Percentiles rank a stretch among this genome's conserved stretches.
phyloP scores from a whole-genome alignment of 1,284 basidiomycete species.

The Leccinum pachyderme region DNA sequence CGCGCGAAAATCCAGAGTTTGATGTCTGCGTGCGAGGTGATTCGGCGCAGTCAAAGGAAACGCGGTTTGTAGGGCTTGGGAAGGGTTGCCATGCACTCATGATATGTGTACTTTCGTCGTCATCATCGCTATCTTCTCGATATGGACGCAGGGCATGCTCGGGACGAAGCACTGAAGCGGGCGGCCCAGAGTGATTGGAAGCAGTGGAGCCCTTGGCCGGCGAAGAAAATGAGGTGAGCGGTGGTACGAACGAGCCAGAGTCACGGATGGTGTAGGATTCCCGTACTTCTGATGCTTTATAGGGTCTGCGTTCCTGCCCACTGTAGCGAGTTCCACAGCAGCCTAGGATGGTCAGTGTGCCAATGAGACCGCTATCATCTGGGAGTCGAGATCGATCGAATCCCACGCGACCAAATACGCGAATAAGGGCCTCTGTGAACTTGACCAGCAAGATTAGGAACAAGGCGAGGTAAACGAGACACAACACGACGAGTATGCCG shows the following conservation, averaged over 20 bases:
- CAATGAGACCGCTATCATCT: conserved; percentile 83
- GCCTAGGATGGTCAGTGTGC: conserved; percentile 72
- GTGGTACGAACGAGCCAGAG: conserved; percentile 46
- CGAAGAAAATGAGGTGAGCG: conserved; percentile 31
- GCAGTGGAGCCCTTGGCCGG: conserved; percentile 25
- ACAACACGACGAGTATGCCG: conserved; percentile 85
- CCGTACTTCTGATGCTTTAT: conserved; percentile 29
- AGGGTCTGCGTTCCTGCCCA: conserved; percentile 27
- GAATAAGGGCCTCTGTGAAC: conserved; percentile 76
- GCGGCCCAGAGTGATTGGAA: conserved; percentile 51
- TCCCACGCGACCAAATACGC: conserved; percentile 75
- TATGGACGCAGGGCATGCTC: conserved; percentile 77
- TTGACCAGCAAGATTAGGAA: conserved; percentile 83
- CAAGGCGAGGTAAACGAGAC: conserved; percentile 80
- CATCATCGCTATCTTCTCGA: conserved; percentile 71
- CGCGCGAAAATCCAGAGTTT: conserved; percentile 69
- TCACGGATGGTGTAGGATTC: conserved; percentile 31
- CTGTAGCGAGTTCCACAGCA: conserved; percentile 64
- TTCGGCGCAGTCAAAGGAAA: conserved; percentile 36
- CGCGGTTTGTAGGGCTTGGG: conserved; percentile 50
- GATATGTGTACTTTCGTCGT: conserved; percentile 75
- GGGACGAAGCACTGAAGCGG: conserved; percentile 71
- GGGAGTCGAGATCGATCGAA: conserved; percentile 84
- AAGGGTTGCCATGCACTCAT: conserved; percentile 84
- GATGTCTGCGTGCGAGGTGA: conserved; percentile 35